A percentile compares a stretch with the other conserved stretches of the same genome.
Evolutionary conservation across 495 filamentous ascomycete species (phyloP).

Genomic region (Aspergillus asperescens): DNA sequence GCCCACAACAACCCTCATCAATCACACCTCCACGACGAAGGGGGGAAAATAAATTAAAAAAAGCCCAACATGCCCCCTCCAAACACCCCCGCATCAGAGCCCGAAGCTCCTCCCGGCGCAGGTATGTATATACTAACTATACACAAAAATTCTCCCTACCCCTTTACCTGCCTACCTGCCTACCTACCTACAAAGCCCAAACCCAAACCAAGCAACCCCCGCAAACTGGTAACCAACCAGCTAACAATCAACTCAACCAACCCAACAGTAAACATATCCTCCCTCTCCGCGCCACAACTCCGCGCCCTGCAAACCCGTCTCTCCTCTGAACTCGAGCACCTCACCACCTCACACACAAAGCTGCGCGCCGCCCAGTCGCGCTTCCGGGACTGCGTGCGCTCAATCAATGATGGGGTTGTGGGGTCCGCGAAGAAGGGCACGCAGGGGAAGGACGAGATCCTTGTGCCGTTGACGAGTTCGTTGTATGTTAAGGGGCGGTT

Average conservation of each 20-base stretch:
- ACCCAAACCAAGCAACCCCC: too few species aligned
- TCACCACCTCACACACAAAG: constrained; percentile 82
- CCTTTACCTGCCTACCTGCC: not conserved
- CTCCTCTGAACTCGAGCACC: constrained; percentile 88
- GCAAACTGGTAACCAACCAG: too few species aligned
- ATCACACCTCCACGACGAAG: not conserved
- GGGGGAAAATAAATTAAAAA: constrained; percentile 2
- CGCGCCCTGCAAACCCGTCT: constrained; percentile 84
- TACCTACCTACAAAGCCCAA: not conserved
- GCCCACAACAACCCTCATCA: not conserved
- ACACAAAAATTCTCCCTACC: not conserved
- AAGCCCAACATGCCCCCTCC: constrained; percentile 13
- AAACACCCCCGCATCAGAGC: constrained; percentile 20
- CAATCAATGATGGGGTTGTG: constrained; percentile 58
- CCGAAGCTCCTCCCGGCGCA: constrained; percentile 7
- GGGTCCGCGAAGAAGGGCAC: constrained; percentile 36
- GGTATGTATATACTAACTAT: too few species aligned
- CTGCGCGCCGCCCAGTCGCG: constrained; percentile 83
- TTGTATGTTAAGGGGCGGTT: constrained; percentile 87
- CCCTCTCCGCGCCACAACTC: constrained; percentile 53
- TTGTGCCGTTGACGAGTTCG: constrained; percentile 87
- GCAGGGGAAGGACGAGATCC: constrained; percentile 50
- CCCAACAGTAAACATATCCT: constrained; percentile 55
- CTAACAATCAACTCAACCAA: not conserved
- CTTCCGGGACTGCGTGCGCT: constrained; percentile 81